Conservation (phyloP, 2,329 filamentous ascomycete genomes). For the Scortechinia acanthostroma region DNA sequence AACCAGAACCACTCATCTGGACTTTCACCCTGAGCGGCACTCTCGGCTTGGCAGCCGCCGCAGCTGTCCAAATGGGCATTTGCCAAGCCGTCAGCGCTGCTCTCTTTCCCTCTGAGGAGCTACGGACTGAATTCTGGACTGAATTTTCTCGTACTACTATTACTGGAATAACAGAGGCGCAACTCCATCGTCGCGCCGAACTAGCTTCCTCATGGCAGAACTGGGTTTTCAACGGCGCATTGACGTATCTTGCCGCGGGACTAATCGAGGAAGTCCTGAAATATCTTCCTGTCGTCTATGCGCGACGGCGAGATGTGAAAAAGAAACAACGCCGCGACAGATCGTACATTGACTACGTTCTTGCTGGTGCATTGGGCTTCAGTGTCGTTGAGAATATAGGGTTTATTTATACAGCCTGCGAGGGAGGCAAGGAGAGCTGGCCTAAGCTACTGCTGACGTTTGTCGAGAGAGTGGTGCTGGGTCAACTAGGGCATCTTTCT, state of each 20-base stretch:
- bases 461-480: constrained; percentile 9
- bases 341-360: constrained; percentile 6
- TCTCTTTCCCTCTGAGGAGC: constrained; percentile 4
- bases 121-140: constrained; percentile 3
- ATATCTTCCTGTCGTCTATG: constrained; percentile 7
- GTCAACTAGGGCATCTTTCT: constrained; percentile 7
- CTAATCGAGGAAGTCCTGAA: constrained; percentile 10
- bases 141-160: constrained; percentile 5
- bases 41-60: constrained; percentile 6
- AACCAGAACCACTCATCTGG: constrained; percentile 8
- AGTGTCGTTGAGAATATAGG: constrained; percentile 10
- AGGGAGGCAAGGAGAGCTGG: constrained; percentile 3
- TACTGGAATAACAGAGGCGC: constrained; percentile 3
- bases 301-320: constrained; percentile 5
- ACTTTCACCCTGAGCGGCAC: constrained; percentile 9
- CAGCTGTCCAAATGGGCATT: constrained; percentile 6
- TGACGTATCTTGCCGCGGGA: constrained; percentile 7
- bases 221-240: constrained; percentile 8
- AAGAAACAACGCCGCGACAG: constrained; percentile 5
- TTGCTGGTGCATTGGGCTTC: constrained; percentile 9
- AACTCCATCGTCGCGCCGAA: constrained; percentile 5
- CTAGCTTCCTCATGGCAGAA: constrained; percentile 7
- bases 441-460: constrained; percentile 6
- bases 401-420: constrained; percentile 7
- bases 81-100: constrained; percentile 4